Evolutionary conservation across 2,329 filamentous ascomycete species (phyloP).

Genomic region (Rutstroemia sp.): DNA sequence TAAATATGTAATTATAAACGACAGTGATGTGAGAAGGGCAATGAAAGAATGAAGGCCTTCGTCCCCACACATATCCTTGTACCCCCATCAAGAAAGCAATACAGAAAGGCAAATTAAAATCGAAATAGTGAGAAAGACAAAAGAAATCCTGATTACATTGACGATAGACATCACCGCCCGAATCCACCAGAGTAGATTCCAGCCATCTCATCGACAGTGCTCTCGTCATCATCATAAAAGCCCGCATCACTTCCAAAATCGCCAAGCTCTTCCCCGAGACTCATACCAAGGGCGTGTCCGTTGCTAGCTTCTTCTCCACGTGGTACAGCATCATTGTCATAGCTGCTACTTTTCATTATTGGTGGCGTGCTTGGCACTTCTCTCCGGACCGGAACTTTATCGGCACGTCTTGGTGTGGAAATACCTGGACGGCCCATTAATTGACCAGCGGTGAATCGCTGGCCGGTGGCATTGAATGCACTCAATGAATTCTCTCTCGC

Average conservation of each 20-base stretch:
- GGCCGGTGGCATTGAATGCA: constrained; percentile 53
- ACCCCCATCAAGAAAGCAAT: too few relatives aligned
- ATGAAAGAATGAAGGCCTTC: neutral
- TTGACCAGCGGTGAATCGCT: constrained; percentile 47
- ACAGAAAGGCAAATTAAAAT: neutral
- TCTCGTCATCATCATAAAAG: constrained; percentile 31
- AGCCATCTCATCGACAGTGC: constrained; percentile 14
- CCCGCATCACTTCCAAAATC: constrained; percentile 25
- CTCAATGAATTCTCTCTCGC: constrained; percentile 30
- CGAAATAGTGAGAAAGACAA: neutral
- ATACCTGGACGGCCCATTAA: constrained; percentile 16
- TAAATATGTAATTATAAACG: neutral
- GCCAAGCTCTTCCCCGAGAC: constrained; percentile 2
- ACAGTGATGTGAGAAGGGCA: neutral
- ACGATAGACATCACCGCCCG: neutral
- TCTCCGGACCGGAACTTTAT: constrained; percentile 33
- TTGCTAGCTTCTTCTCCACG: constrained; percentile 21
- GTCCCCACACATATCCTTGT: neutral
- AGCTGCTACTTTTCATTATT: constrained; percentile 51
- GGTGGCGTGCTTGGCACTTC: constrained; percentile 44
- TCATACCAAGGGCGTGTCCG: neutral
- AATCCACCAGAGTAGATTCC: constrained; percentile 11
- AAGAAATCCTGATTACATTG: neutral
- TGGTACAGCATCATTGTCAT: constrained; percentile 54
- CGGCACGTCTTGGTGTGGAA: constrained; percentile 31